Base-by-base conservation (phyloP, 2,329 filamentous ascomycete species). In the Hirsutella rhossiliensis region DNA sequence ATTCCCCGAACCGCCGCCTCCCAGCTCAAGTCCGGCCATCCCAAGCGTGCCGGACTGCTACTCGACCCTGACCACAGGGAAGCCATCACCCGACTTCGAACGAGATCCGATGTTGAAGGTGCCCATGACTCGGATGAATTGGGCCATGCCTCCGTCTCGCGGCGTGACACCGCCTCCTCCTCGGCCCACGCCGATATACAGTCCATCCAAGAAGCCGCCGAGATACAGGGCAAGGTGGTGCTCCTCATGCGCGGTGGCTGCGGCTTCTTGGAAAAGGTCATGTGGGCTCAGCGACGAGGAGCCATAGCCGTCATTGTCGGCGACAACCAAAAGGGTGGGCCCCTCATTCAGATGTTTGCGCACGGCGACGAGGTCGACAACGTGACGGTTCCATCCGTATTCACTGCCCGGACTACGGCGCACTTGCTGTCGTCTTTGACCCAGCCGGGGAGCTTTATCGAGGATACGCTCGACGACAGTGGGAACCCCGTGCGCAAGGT, bases 281-380 rank as follows among this genome's bases (percentile, higher is more conserved):
- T 94, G 68, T 98, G 92, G 92, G 87, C 85, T 12, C 92, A 98
- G 62, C 77, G 88, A 48, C 78, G 92, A 56, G 92, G 92, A 20
- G 92, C 84, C 18, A 75, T 88, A 47, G 92, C 87, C 31, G 71
- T 98, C 47, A 94, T 98, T 51, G 89, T 98, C 3, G 92, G 92
- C 23, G 92, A 98, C 61, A 85, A 96, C 61, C 83, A 86, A 46
- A 84, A 86, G 48, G 90, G 90, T 38, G 89, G 88, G 4, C 84
- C 84, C 31, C 68, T 98, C 48, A 86, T 97, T 42, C 92, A 94
- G 54, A 98, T 98, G 92, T 97, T 95, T 62, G 92, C 92, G n/a
- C 80, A 86, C 56, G 92, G 90, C 32, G 89, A 97, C 58, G 62
- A 64, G 30, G 95, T 90, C 4, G 94, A 89, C 30, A 95, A 96